Percentiles rank a stretch among this genome's conserved stretches.
Evolutionary conservation across 2,329 filamentous ascomycete species (phyloP).

Genomic region (Neofusicoccum cordaticola): DNA sequence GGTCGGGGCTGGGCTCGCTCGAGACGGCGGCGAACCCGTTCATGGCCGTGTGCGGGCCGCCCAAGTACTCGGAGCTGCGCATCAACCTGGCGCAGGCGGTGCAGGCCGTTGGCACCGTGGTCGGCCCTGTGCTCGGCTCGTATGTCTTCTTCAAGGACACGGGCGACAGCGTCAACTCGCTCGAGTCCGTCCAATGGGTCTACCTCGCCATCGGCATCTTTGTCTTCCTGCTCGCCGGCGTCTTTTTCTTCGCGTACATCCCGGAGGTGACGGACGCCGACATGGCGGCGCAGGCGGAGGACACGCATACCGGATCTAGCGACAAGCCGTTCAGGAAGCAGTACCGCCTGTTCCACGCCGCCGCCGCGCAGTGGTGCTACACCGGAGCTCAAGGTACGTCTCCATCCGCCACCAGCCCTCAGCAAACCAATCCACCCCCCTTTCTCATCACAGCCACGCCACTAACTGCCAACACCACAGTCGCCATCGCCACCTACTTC

Average conservation of each 20-base stretch:
- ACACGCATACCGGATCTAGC: constrained; percentile 35
- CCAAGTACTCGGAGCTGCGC: constrained; percentile 56
- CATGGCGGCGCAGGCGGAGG: constrained; percentile 53
- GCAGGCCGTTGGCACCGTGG: constrained; percentile 57
- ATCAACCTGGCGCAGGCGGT: constrained; percentile 60
- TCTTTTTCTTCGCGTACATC: constrained; percentile 58
- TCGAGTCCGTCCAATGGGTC: constrained; percentile 63
- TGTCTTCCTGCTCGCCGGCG: constrained; percentile 53
- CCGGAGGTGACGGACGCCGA: constrained; percentile 61
- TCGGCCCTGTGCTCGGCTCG: constrained; percentile 58
- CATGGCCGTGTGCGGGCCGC: constrained; percentile 55
- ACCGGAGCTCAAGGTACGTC: constrained; percentile 62
- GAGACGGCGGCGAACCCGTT: constrained; percentile 60
- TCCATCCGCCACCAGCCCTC: background rate
- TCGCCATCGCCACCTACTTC: constrained; percentile 48
- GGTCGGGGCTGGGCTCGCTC: constrained; percentile 52
- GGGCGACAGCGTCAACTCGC: constrained; percentile 46
- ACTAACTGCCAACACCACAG: background rate
- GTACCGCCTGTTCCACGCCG: constrained; percentile 73
- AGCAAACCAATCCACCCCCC: constrained; percentile 18
- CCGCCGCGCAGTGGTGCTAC: constrained; percentile 76
- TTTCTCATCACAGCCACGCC: background rate
- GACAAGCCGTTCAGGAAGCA: constrained; percentile 56
- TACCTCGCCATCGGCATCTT: constrained; percentile 63
- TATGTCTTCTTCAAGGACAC: constrained; percentile 62